Conservation (phyloP, 75 land plant species). For the Sequoia sempervirens region DNA sequence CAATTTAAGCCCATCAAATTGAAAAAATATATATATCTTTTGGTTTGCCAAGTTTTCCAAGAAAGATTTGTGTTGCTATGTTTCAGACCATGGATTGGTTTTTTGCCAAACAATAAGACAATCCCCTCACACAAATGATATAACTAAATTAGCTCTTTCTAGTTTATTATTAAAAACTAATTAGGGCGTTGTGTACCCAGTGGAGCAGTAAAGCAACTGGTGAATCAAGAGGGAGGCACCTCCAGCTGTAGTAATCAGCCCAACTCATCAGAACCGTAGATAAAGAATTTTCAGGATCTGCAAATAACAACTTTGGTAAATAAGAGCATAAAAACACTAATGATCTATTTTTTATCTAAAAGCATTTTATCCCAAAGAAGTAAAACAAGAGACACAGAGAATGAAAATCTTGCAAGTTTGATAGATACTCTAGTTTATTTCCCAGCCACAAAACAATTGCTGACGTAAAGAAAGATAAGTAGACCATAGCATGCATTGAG, state of each 20-base stretch:
- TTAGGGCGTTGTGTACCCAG: slow-evolving; percentile 37
- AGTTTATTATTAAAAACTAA: background rate
- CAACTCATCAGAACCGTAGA: slow-evolving; percentile 33
- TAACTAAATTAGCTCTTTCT: background rate
- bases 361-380: background rate
- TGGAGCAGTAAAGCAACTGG: slow-evolving; percentile 75
- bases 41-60: too few species aligned
- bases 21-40: too few species aligned
- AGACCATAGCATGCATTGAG: background rate
- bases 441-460: background rate
- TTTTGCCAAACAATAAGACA: background rate
- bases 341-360: background rate
- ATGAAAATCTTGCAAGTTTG: background rate
- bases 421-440: background rate
- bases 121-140: background rate
- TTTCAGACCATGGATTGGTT: background rate
- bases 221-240: slow-evolving; percentile 64
- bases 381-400: background rate
- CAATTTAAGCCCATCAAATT: too few species aligned
- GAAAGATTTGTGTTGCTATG: too few species aligned
- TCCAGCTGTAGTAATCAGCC: slow-evolving; percentile 73
- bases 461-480: background rate
- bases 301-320: background rate
- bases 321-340: background rate
- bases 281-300: slow-evolving; percentile 37